Conservation (phyloP, 352 stramenopile species). For the Phytophthora europaea region DNA sequence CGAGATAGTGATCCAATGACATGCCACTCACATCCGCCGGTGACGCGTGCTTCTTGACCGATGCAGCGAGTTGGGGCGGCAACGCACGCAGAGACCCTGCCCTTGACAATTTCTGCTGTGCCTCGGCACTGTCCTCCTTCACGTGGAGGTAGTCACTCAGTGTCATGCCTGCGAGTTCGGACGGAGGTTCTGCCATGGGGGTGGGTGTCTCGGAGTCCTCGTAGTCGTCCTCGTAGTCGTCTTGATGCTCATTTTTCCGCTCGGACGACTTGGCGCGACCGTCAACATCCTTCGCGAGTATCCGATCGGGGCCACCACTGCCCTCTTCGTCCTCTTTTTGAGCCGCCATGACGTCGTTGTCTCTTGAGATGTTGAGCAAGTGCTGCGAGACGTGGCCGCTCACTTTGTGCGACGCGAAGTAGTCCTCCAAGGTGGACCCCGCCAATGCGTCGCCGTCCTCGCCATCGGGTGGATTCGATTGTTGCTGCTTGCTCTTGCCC, state of each 20-base stretch:
- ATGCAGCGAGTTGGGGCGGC: slow-evolving; percentile 23
- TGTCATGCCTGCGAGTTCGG: slow-evolving; percentile 54
- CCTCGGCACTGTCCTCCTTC: slow-evolving; percentile 29
- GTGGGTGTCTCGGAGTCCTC: slow-evolving; percentile 29
- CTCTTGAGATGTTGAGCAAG: slow-evolving; percentile 57
- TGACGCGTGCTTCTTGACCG: slow-evolving; percentile 25
- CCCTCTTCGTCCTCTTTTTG: slow-evolving; percentile 33
- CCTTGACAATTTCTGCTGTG: slow-evolving; percentile 26
- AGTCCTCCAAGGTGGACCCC: slow-evolving; percentile 46
- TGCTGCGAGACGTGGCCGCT: slow-evolving; percentile 60
- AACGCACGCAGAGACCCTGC: slow-evolving; percentile 19
- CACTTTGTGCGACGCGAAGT: slow-evolving; percentile 43
- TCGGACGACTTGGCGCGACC: slow-evolving; percentile 2
- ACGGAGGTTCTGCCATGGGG: slow-evolving; percentile 3
- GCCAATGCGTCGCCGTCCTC: slow-evolving; percentile 22
- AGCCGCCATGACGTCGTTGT: slow-evolving; percentile 65
- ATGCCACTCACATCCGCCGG: slow-evolving; percentile 57
- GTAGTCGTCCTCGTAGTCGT: slow-evolving; percentile 48
- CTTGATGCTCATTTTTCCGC: slow-evolving; percentile 38
- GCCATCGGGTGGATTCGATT: slow-evolving; percentile 18
- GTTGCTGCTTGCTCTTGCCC: slow-evolving; percentile 35
- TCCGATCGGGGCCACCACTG: background rate
- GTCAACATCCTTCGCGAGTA: background rate
- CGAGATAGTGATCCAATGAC: slow-evolving; percentile 74
- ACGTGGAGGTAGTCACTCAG: slow-evolving; percentile 74